Evolutionary conservation across 495 filamentous ascomycete species (phyloP), one percentile per base, ranked within the genome.

Genomic region (Bryoglossum gracile): DNA sequence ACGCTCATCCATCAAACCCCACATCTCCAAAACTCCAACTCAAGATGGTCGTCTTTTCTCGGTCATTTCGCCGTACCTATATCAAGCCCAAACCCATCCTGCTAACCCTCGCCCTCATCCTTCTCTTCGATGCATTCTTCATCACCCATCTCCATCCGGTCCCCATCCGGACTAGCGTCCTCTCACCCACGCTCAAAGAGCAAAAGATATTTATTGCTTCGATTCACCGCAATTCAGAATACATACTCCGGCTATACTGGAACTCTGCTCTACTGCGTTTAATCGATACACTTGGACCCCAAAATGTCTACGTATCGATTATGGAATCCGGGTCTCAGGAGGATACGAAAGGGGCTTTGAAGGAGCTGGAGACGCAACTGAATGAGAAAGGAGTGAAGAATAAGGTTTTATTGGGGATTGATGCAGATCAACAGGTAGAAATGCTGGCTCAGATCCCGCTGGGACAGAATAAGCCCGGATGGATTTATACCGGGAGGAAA

Each of bases 281-380:
- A 28, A 70, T 74, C 18, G 56, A 67, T 23, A 54, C 70, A 13
- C 65, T 87, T 1, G 85, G 84, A 0, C 53, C 76, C 0, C 68
- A 72, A n/a, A 87, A 89, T 56, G 71, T 87, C 10, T 87, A 77
- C 56, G 72, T 90, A 38, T 81, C 76, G 28, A 70, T 87, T 14
- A 77, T 78, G 52, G 86, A 89, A 56, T 82, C 76, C 47, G 84
- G 84, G 6, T 85, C 82, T 58, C 82, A 74, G 68, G 86, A 89
- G 62, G 64, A 80, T 48, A 78, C 80, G 9, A 87, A 86, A 64
- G 75, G 64, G 2, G 80, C 76, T 4, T 64, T 90, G 48, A 60
- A 62, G n/a, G 72, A 78, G 9, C 66, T 90, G 10, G 76, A 86
- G 43, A 32, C 16, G 1, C 60, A 74, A 30, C 63, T 89, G 28